Evolutionary conservation across 2,329 filamentous ascomycete genomes (phyloP).

Genomic region (Pyricularia pennisetigena): DNA sequence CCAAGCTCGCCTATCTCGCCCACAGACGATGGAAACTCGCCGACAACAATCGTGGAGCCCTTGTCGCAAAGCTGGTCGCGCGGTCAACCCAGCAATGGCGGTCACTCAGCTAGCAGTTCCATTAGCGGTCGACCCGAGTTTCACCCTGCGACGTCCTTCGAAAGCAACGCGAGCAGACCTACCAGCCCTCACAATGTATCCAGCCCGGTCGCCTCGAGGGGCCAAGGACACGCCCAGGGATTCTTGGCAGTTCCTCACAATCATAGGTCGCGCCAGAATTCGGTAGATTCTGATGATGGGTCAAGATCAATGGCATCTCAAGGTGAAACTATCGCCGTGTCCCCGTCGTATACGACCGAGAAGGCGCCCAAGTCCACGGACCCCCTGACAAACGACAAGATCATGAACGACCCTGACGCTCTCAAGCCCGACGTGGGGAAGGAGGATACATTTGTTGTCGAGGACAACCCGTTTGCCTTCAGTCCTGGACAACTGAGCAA

Average conservation of each 20-base stretch:
- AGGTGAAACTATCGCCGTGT: conserved; percentile 51
- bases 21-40: conserved; percentile 26
- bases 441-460: conserved; percentile 57
- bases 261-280: conserved; percentile 54
- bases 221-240: conserved; percentile 35
- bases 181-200: conserved; percentile 67
- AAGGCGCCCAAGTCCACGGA: conserved; percentile 24
- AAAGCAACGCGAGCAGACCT: conserved; percentile 55
- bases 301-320: conserved; percentile 48
- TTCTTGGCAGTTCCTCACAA: conserved; percentile 59
- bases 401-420: conserved; percentile 55
- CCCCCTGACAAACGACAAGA: conserved; percentile 33
- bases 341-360: conserved; percentile 31
- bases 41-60: conserved; percentile 25
- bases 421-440: conserved; percentile 61
- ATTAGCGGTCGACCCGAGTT: conserved; percentile 28
- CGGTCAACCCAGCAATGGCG: conserved; percentile 11
- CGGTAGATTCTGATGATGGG: conserved; percentile 57
- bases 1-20: conserved; percentile 23
- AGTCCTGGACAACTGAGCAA: conserved; percentile 66
- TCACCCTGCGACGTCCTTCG: conserved; percentile 49
- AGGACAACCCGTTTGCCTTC: conserved; percentile 63
- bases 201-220: conserved; percentile 38
- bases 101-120: conserved; percentile 4
- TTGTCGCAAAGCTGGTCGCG: conserved; percentile 15